Evolutionary conservation across 2,329 filamentous ascomycete species (phyloP).

Genomic region (Verticillium alfalfae): DNA sequence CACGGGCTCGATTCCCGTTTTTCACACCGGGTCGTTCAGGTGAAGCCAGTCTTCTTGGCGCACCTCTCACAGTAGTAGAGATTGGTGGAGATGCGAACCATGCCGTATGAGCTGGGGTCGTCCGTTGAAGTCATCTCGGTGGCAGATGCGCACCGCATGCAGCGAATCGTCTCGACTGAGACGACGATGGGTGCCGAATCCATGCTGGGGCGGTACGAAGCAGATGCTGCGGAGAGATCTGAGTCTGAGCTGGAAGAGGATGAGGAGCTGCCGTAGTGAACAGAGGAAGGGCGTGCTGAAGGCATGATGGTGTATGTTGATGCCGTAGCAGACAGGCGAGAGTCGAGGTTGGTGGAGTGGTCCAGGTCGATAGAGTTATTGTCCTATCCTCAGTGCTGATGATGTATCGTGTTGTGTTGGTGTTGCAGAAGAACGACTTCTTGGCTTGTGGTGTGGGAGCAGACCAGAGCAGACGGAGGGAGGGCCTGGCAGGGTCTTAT

Average conservation of each 20-base stretch:
- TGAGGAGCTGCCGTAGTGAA: slow-evolving; percentile 30
- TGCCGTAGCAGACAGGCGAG: background rate
- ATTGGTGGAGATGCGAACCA: slow-evolving; percentile 60
- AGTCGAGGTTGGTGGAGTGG: background rate
- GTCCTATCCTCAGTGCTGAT: background rate
- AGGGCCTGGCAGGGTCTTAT: background rate
- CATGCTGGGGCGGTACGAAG: slow-evolving; percentile 39
- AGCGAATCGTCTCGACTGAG: slow-evolving; percentile 56
- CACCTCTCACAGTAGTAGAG: slow-evolving; percentile 63
- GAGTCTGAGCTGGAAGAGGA: slow-evolving; percentile 36
- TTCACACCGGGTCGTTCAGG: slow-evolving; percentile 33
- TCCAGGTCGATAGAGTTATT: background rate
- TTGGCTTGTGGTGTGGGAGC: background rate
- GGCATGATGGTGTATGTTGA: slow-evolving; percentile 8
- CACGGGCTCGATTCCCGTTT: background rate
- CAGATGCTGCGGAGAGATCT: slow-evolving; percentile 30
- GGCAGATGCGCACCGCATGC: slow-evolving; percentile 55
- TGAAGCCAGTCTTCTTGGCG: slow-evolving; percentile 59
- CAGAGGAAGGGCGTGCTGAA: slow-evolving; percentile 25
- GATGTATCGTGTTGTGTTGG: background rate
- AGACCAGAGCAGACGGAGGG: background rate
- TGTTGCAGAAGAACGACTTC: background rate
- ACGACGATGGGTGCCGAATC: slow-evolving; percentile 41
- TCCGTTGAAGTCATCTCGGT: slow-evolving; percentile 58
- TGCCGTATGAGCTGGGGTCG: slow-evolving; percentile 51